A percentile compares a stretch with the other conserved stretches of the same genome.
phyloP scores from a whole-genome alignment of 2,329 filamentous ascomycete species.

The Aspergillus costaricaensis region DNA sequence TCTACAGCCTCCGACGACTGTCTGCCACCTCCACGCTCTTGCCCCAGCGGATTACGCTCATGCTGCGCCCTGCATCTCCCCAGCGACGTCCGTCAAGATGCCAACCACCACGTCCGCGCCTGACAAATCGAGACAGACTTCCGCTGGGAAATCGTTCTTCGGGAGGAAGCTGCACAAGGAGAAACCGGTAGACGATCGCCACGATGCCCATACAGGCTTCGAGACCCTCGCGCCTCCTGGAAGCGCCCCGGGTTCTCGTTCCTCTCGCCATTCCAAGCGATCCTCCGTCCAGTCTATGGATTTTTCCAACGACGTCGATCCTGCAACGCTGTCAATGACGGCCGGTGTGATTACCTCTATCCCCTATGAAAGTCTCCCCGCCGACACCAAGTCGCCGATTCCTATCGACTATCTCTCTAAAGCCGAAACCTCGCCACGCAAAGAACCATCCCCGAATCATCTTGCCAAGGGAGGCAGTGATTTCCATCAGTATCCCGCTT shows the following conservation, averaged over 20 bases:
- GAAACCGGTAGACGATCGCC: slow-evolving; percentile 66
- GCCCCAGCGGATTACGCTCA: slow-evolving; percentile 25
- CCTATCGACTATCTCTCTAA: slow-evolving; percentile 72
- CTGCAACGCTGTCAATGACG: slow-evolving; percentile 67
- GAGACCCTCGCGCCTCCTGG: slow-evolving; percentile 63
- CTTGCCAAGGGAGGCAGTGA: slow-evolving; percentile 75
- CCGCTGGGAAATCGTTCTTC: slow-evolving; percentile 81
- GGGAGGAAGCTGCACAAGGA: slow-evolving; percentile 77
- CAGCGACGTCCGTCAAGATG: slow-evolving; percentile 47
- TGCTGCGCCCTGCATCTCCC: slow-evolving; percentile 37
- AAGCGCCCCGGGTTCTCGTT: slow-evolving; percentile 65
- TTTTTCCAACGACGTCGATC: slow-evolving; percentile 61
- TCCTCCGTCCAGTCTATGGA: slow-evolving; percentile 74
- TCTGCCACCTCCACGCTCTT: slow-evolving; percentile 1
- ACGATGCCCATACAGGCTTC: slow-evolving; percentile 61
- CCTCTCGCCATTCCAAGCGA: slow-evolving; percentile 71
- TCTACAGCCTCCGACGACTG: background rate
- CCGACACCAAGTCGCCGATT: slow-evolving; percentile 69
- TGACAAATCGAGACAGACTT: slow-evolving; percentile 81
- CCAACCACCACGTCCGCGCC: slow-evolving; percentile 62
- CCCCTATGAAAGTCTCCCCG: slow-evolving; percentile 72
- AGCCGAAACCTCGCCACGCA: slow-evolving; percentile 60
- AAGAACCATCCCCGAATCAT: slow-evolving; percentile 79
- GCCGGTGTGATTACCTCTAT: slow-evolving; percentile 85
- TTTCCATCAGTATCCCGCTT: slow-evolving; percentile 85